phyloP scores from a whole-genome alignment of 345 rosid species.

The Citrus cavaleriei region DNA sequence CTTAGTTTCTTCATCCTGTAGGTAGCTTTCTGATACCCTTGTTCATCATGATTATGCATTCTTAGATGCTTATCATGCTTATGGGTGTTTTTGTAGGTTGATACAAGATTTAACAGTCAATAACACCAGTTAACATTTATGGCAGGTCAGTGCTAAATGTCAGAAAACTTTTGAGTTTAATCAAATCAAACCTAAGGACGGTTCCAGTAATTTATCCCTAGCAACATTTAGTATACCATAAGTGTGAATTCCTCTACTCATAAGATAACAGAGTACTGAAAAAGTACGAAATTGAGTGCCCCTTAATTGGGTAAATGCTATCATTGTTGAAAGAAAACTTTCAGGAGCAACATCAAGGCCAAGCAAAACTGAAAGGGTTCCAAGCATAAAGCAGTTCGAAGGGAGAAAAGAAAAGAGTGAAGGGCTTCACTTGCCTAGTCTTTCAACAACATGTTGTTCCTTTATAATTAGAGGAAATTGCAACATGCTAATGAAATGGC shows the following conservation, averaged over 20 bases:
- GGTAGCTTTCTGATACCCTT: background rate
- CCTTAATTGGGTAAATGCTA: background rate
- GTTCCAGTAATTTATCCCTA: background rate
- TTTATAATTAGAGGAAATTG: background rate
- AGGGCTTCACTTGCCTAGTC: background rate
- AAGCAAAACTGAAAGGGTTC: background rate
- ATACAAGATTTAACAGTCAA: background rate
- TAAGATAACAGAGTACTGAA: background rate
- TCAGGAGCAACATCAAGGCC: background rate
- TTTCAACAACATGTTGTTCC: slow-evolving; percentile 1
- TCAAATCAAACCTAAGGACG: background rate
- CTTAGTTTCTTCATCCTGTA: background rate
- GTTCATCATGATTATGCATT: background rate
- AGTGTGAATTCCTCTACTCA: background rate
- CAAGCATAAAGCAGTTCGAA: background rate
- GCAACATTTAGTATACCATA: background rate
- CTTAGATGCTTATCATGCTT: background rate
- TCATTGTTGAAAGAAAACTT: background rate
- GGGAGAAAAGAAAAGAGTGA: background rate
- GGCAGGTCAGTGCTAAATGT: background rate
- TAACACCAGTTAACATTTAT: background rate
- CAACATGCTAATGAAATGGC: background rate
- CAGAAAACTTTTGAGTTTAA: background rate
- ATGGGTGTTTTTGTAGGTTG: background rate
- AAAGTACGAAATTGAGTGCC: background rate